phyloP scores from a whole-genome alignment of 2,329 filamentous ascomycete species.

The Aspergillus fischeri region DNA sequence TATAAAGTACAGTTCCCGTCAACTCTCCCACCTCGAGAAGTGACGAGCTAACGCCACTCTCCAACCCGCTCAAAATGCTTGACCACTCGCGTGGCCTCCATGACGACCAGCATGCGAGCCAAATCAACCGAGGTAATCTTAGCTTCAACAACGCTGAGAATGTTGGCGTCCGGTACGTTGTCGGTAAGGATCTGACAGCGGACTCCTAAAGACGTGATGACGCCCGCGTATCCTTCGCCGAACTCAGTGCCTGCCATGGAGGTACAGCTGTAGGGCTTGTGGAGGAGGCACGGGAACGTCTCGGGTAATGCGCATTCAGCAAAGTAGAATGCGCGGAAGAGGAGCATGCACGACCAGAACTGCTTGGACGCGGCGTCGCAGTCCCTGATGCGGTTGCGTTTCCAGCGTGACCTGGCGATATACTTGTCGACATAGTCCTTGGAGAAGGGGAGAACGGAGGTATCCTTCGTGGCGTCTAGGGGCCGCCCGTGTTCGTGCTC shows the following conservation, averaged over 20 bases:
- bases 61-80: conserved; percentile 31
- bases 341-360: conserved; percentile 52
- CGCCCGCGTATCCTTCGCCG: conserved; percentile 21
- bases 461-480: conserved; percentile 32
- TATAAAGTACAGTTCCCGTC: background rate
- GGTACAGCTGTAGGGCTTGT: conserved; percentile 21
- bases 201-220: conserved; percentile 31
- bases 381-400: conserved; percentile 38
- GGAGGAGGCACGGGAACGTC: conserved; percentile 39
- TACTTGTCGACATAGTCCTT: conserved; percentile 45
- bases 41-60: conserved; percentile 21
- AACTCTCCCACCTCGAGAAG: background rate
- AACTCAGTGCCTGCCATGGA: conserved; percentile 18
- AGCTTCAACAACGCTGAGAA: conserved; percentile 33
- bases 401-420: conserved; percentile 42
- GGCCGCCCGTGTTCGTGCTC: conserved; percentile 46
- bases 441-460: conserved; percentile 48
- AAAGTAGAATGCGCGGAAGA: conserved; percentile 57
- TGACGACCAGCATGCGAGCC: conserved; percentile 25
- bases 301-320: conserved; percentile 49
- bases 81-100: conserved; percentile 31
- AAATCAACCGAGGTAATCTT: conserved; percentile 32
- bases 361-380: conserved; percentile 35
- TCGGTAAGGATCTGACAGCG: conserved; percentile 25
- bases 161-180: conserved; percentile 22